Base-by-base conservation (phyloP, 768 basidiomycete genomes). In the Trichaptum fuscoviolaceum region DNA sequence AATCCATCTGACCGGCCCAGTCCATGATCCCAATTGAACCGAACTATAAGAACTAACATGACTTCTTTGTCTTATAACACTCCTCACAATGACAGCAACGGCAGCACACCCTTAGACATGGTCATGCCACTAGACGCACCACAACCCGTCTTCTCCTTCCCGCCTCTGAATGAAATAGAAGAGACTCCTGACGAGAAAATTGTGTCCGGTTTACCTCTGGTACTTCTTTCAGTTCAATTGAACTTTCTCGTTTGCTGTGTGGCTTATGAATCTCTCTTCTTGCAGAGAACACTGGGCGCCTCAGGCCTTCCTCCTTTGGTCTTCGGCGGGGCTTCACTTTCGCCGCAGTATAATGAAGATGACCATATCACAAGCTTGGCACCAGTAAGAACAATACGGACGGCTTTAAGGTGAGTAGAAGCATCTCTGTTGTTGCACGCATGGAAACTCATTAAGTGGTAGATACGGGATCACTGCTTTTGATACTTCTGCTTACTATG, bases 391-490 rank as follows among this genome's bases (percentile, higher is more conserved):
- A 85, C 88, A 35, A 83, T 92, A 27, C 81, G 92, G 58, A 84
- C 93, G 35, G 92, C 91, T 9, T 80, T 95, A 58, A 83, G 91
- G 93, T 93, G 76, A 52, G 79, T 71, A 17, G 35, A 24, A 30
- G 2, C 0, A 9, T 34, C 4, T 35, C 7, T 15, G 57, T 27
- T 57, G 57, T 24, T n/a, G 10, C 35, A 34, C 57, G 24, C 30
- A n/a, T 36, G 60, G 35, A 35, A 23, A 23, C 34, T 17, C 18
- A 23, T 34, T 52, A 26, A 67, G n/a, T 52, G 42, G 57, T 66
- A 93, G 93, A 57, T 94, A 93, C 77, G 93, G 92, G 27, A 88
- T 95, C 65, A 77, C 76, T 35, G 89, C 89, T 0, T 91, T 96
- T 72, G 93, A 96, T 75, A 95, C 93, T 2, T 84, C 92, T 15